A percentile compares a stretch with the other conserved stretches of the same genome.
phyloP scores from a whole-genome alignment of 2,329 filamentous ascomycete species.

The Neoarthrinium moseri region DNA sequence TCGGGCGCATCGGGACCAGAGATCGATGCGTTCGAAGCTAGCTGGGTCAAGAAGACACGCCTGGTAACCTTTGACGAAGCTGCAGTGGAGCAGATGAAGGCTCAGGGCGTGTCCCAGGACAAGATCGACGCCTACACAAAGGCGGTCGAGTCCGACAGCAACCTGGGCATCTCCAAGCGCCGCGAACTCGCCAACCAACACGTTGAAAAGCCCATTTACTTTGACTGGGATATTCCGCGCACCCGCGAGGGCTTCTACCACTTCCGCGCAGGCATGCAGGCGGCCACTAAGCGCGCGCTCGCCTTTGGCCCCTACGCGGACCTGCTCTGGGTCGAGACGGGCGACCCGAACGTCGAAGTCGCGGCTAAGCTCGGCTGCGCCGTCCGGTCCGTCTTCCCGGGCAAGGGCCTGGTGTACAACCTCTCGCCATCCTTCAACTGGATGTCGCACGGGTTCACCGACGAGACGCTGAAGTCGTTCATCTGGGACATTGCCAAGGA shows the following conservation, averaged over 20 bases:
- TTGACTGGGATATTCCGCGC: conserved; percentile 88
- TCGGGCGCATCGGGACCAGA: conserved; percentile 74
- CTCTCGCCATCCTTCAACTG: conserved; percentile 97
- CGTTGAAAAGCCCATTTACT: conserved; percentile 69
- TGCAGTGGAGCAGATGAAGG: conserved; percentile 70
- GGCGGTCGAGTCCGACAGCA: conserved; percentile 60
- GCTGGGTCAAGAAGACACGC: conserved; percentile 84
- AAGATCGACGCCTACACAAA: conserved; percentile 67
- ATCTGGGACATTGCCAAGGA: conserved; percentile 95
- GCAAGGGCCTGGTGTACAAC: conserved; percentile 95
- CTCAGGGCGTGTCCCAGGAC: conserved; percentile 62
- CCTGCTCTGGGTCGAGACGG: conserved; percentile 96
- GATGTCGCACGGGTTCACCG: conserved; percentile 90
- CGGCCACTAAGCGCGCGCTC: conserved; percentile 89
- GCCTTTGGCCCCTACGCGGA: conserved; percentile 92
- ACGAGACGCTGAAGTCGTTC: conserved; percentile 81
- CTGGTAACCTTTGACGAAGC: conserved; percentile 93
- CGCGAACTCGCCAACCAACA: conserved; percentile 69
- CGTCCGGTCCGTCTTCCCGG: conserved; percentile 68
- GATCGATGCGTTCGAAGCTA: conserved; percentile 81
- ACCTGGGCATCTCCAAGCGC: conserved; percentile 77
- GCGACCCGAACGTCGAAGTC: conserved; percentile 78
- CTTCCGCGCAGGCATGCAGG: conserved; percentile 77
- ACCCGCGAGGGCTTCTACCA: conserved; percentile 95
- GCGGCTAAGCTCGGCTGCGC: conserved; percentile 72